phyloP scores from a whole-genome alignment of 352 stramenopile species.

The Phytophthora fragariaefolia region DNA sequence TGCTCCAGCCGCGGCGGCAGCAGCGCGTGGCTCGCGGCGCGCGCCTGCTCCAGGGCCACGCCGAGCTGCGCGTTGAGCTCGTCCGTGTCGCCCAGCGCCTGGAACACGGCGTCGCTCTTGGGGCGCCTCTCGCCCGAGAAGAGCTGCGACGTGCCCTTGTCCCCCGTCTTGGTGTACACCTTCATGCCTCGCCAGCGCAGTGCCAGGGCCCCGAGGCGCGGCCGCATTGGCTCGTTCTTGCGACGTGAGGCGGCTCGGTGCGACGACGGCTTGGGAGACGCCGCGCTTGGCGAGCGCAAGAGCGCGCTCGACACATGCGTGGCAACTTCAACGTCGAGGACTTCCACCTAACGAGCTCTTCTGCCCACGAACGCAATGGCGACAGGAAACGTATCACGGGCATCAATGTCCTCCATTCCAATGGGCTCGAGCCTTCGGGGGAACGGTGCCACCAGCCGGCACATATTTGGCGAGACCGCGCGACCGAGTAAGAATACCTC shows the following conservation, averaged over 20 bases:
- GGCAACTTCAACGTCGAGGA: not conserved
- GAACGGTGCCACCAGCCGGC: too few species aligned
- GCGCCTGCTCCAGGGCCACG: slow-evolving; percentile 65
- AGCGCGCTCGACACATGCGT: too few species aligned
- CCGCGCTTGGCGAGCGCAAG: too few species aligned
- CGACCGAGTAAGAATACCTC: too few species aligned
- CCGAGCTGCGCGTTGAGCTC: slow-evolving; percentile 89
- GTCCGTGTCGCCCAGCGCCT: slow-evolving; percentile 91
- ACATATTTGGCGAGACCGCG: too few species aligned
- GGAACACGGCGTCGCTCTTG: slow-evolving; percentile 90
- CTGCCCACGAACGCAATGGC: not conserved
- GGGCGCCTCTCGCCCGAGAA: slow-evolving; percentile 89
- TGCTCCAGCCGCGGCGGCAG: slow-evolving; percentile 75
- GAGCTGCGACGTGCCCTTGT: slow-evolving; percentile 93
- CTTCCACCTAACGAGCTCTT: not conserved
- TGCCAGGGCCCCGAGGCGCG: slow-evolving; percentile 10
- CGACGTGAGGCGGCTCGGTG: not conserved
- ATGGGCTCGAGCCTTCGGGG: too few species aligned
- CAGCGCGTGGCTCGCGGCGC: slow-evolving; percentile 42
- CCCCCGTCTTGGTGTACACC: slow-evolving; percentile 93
- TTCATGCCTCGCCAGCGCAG: slow-evolving; percentile 63
- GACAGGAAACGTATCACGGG: too few species aligned
- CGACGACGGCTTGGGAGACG: not conserved
- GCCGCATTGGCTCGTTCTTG: slow-evolving; percentile 14
- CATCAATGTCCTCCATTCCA: too few species aligned